Evolutionary conservation across 208 protist genomes (phyloP).

Genomic region (Acanthamoeba royreba): DNA sequence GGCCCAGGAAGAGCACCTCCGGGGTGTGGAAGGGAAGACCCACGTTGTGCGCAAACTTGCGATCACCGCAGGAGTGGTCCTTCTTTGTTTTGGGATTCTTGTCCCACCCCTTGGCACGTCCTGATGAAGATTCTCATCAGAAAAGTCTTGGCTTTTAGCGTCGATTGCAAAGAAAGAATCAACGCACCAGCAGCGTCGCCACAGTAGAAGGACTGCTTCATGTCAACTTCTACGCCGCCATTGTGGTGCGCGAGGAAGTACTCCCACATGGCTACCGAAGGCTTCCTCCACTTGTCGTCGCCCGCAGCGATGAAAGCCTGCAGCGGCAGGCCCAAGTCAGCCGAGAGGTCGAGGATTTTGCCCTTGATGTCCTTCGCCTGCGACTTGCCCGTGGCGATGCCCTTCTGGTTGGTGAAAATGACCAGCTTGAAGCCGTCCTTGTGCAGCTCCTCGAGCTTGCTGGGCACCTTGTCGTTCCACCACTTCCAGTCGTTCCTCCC

Average conservation of each 20-base stretch:
- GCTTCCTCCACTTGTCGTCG: slow-evolving; percentile 48
- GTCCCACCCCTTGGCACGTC: slow-evolving; percentile 15
- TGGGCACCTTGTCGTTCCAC: background rate
- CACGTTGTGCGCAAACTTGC: slow-evolving; percentile 50
- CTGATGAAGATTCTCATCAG: background rate
- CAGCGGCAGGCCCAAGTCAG: background rate
- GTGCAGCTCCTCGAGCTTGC: slow-evolving; percentile 9
- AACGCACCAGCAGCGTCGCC: background rate
- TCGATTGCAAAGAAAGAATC: background rate
- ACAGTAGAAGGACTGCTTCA: background rate
- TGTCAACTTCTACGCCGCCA: background rate
- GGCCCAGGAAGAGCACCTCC: slow-evolving; percentile 23
- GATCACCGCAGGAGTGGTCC: background rate
- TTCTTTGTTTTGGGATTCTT: slow-evolving; percentile 31
- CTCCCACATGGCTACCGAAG: slow-evolving; percentile 9
- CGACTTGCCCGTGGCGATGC: slow-evolving; percentile 7
- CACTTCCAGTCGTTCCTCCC: background rate
- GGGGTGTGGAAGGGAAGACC: background rate
- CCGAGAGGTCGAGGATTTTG: slow-evolving; percentile 26
- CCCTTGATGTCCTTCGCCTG: background rate
- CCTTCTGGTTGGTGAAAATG: slow-evolving; percentile 49
- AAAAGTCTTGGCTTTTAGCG: background rate
- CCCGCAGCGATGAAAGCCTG: slow-evolving; percentile 36
- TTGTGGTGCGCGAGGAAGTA: background rate
- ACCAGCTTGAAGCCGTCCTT: slow-evolving; percentile 25